Evolutionary conservation across 345 rosid species (phyloP), one percentile per base, ranked within the genome.

Genomic region (Mangifera indica): DNA sequence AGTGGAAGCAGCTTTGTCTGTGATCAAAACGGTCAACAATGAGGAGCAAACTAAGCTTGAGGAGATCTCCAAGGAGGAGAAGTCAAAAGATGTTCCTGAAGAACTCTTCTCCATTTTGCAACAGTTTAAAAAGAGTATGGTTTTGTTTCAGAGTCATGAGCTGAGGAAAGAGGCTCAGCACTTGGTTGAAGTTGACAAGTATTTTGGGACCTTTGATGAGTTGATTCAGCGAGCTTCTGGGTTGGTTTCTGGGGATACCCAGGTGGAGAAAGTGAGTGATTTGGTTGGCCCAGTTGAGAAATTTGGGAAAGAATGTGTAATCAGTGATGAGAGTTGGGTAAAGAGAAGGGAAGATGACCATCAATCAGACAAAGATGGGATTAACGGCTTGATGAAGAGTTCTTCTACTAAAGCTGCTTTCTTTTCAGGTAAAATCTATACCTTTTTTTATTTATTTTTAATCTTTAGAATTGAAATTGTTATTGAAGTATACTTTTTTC

Each of bases 1-100:
- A 51, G 82, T 87, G 7, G 88, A 81, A 72, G 93, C 93, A 17
- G 89, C 91, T n/a, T 63, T 67, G 65, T 78, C 87, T 49, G 86
- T 85, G 26, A 68, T 89, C 73, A 56, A 67, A 69, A 78, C 86
- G 13, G 81, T 72, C 46, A 74, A 84, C 48, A 45, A 14, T 10
- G 89, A 85, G 75, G 88, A 87, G 65, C 74, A 77, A 64, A 32
- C 56, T 6, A 82, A 72, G 74, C 83, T 89, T 10, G 86, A 84
- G 37, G 89, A 89, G 60, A 77, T 89, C 52, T 77, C 84, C 24
- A 79, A 48, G 49, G 70, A 71, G 64, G 78, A 66, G 18, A 32
- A 67, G 34, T 81, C 86, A 10, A 72, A 37, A 57, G 85, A 79
- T 42, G 86, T 89, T 17, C 81, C 93, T 0, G 74, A 70, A 58